Evolutionary conservation across 2,329 filamentous ascomycete genomes (phyloP), one percentile per base, ranked within the genome.

Genomic region (Fusarium tjaetaba): DNA sequence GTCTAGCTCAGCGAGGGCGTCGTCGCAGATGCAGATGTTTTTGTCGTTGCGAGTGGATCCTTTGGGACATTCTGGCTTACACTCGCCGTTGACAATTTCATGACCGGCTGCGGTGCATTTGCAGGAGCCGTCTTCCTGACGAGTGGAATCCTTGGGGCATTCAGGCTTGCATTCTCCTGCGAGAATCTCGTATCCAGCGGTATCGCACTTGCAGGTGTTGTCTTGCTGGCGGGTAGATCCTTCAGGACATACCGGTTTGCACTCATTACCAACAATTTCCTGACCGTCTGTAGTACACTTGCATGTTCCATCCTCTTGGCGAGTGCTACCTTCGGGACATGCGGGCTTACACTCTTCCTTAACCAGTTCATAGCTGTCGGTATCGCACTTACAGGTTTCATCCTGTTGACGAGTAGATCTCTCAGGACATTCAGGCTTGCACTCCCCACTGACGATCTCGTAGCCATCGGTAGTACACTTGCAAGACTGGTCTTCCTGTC

Each of bases 321-420:
- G 48, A 14, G 48, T 11, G 6, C n/a, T 26, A 9, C 11, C 11
- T 0, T 36, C 4, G 8, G 48, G 48, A 5, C 48, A 52, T 0
- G 1, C 18, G 0, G 49, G 13, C n/a, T 52, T 52, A 24, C 48
- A 52, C 16, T 52, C n/a, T 36, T 16, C 16, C 9, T 51, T 51
- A 0, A 20, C 30, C 3, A 51, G 30, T 11, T 51, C 48, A 14
- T 24, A 24, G 2, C n/a, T 22, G 0, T 34, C n/a, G 0, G 7
- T 51, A 4, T 51, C 30, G 6, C 48, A 51, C 3, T 34, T 34
- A 4, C 48, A 51, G 11, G n/a, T 34, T 16, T 52, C 4, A 11
- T 52, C 48, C 6, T 52, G 48, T 3, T 52, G 30, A 7, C 32
- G 49, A 10, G 30, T 52, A 15, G 49, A 52, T 5, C n/a, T 32